phyloP scores from a whole-genome alignment of 1,284 basidiomycete species.

The Porodaedalea pini region DNA sequence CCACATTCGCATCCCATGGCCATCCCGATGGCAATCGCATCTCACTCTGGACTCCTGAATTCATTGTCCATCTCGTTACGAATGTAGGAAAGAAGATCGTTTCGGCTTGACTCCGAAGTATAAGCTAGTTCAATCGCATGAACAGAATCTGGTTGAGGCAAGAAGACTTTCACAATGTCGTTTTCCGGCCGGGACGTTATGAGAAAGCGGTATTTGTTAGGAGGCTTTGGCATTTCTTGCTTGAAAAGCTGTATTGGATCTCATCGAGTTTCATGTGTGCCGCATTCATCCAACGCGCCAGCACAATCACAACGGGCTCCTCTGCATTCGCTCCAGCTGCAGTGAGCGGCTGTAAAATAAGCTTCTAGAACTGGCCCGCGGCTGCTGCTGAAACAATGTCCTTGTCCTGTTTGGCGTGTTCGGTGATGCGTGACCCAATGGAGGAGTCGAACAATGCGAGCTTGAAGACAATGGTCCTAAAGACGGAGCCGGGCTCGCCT shows the following conservation, averaged over 20 bases:
- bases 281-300: constrained; percentile 6
- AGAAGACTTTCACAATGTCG: background rate
- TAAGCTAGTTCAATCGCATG: background rate
- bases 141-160: background rate
- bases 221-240: constrained; percentile 19
- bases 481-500: too few species aligned
- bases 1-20: background rate
- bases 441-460: background rate
- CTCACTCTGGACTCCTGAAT: background rate
- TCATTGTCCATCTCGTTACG: too few species aligned
- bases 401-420: background rate
- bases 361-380: too few species aligned
- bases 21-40: background rate
- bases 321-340: constrained; percentile 23
- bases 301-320: constrained; percentile 30
- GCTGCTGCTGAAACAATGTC: background rate
- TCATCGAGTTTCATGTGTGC: constrained; percentile 23
- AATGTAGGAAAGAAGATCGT: background rate
- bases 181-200: constrained; percentile 3
- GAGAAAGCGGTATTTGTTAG: background rate
- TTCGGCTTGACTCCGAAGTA: background rate
- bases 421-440: background rate
- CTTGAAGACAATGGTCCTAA: background rate
- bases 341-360: too few species aligned
- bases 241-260: constrained; percentile 31